These are phyloP conservation scores for Bolboschoenus planiculmis DNA, from an alignment of 176 grass and related monocot species.

Conservation along the genomic window DNA sequence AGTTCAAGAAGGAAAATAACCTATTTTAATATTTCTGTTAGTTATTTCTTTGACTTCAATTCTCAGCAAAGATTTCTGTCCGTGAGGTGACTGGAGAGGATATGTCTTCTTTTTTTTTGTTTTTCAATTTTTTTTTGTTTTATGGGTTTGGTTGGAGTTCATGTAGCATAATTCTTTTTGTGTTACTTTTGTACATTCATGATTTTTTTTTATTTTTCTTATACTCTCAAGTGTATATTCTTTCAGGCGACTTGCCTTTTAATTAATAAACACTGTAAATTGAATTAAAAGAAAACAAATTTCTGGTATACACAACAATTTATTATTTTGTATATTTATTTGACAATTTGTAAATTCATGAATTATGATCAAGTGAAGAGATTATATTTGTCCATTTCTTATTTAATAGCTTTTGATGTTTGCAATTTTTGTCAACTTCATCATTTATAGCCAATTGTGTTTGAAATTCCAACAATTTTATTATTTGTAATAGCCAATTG, in stretches of 20 bases:
- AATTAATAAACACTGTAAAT: conserved; percentile 25
- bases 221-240: conserved; percentile 20
- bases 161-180: conserved; percentile 7
- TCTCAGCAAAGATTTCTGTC: neutral
- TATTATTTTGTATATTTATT: conserved; percentile 11
- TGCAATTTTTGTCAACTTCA: neutral
- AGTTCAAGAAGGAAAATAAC: conserved; percentile 74
- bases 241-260: conserved; percentile 8
- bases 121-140: neutral
- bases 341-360: neutral
- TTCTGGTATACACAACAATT: neutral
- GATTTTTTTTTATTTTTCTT: conserved; percentile 4
- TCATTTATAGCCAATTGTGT: neutral
- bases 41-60: neutral
- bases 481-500: neutral
- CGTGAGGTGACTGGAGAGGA: neutral
- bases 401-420: too few relatives aligned
- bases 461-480: neutral
- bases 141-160: conserved; percentile 1
- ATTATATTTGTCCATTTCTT: too few relatives aligned
- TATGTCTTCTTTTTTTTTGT: neutral
- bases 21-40: conserved; percentile 1
- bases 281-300: neutral
- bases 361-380: neutral
- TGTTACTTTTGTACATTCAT: conserved; percentile 4